Evolutionary conservation across 306 rosid species (phyloP).

Genomic region (Ochetophila trinervis): DNA sequence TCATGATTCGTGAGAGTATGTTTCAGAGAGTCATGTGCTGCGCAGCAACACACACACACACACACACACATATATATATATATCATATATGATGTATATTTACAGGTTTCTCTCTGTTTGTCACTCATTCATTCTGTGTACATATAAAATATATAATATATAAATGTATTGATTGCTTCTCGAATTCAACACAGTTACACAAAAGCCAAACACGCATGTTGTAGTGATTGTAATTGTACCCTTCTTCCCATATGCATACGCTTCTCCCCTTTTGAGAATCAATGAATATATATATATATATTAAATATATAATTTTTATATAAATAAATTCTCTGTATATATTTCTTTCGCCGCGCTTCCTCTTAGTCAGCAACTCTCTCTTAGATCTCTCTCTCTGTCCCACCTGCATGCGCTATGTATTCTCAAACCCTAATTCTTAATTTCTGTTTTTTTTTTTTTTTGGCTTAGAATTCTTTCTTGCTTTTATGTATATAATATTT

Average conservation of each 20-base stretch:
- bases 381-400: too few relatives aligned
- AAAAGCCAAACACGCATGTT: conserved; percentile 34
- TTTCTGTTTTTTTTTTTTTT: too few relatives aligned
- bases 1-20: conserved; percentile 27
- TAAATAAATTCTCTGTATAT: neutral
- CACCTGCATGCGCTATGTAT: neutral
- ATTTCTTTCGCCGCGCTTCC: conserved; percentile 14
- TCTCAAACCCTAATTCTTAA: neutral
- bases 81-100: neutral
- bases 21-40: conserved; percentile 46
- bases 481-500: too few relatives aligned
- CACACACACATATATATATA: too few relatives aligned
- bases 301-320: neutral
- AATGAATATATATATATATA: neutral
- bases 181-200: conserved; percentile 32
- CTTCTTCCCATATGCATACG: neutral
- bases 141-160: neutral
- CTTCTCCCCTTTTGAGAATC: conserved; percentile 40
- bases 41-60: conserved; percentile 3
- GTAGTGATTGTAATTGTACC: conserved; percentile 15
- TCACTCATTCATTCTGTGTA: too few relatives aligned
- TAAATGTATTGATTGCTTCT: conserved; percentile 9
- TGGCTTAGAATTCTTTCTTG: too few relatives aligned
- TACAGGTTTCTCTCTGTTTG: too few relatives aligned
- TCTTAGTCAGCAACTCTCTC: conserved; percentile 6